A percentile compares a stretch with the other conserved stretches of the same genome.
Evolutionary conservation across 2,329 filamentous ascomycete genomes (phyloP).

Genomic region (Alternaria gansuensis): DNA sequence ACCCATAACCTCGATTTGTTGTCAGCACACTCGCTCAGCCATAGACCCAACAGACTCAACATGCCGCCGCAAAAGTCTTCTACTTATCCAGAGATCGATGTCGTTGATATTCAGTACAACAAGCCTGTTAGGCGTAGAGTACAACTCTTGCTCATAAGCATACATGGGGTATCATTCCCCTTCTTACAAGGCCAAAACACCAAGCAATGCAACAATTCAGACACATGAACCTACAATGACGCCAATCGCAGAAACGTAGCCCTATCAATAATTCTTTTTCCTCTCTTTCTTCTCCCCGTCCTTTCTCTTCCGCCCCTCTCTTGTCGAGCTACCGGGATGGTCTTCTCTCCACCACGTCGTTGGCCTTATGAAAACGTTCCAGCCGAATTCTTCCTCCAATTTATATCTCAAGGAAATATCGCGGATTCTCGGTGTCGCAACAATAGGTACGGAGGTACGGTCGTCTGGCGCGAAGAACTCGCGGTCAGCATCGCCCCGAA

Average conservation of each 20-base stretch:
- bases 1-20: neutral
- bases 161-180: constrained; percentile 12
- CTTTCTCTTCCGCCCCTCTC: constrained; percentile 19
- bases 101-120: neutral
- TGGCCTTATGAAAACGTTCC: constrained; percentile 7
- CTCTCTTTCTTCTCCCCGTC: constrained; percentile 25
- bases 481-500: constrained; percentile 31
- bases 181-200: constrained; percentile 13
- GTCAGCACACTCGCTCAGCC: neutral
- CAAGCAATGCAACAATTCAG: constrained; percentile 9
- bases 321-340: constrained; percentile 16
- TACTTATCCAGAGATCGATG: neutral
- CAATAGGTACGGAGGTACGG: constrained; percentile 12
- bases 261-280: constrained; percentile 15
- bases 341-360: constrained; percentile 21
- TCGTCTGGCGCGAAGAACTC: constrained; percentile 22
- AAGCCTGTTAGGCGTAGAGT: neutral
- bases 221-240: neutral
- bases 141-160: neutral
- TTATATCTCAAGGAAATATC: neutral
- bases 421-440: constrained; percentile 21
- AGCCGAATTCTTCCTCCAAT: neutral
- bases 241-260: neutral
- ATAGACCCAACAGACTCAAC: too few species aligned
- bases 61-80: neutral